phyloP scores from a whole-genome alignment of 1,139 yeast genomes.

The Kodamaea anthophila region DNA sequence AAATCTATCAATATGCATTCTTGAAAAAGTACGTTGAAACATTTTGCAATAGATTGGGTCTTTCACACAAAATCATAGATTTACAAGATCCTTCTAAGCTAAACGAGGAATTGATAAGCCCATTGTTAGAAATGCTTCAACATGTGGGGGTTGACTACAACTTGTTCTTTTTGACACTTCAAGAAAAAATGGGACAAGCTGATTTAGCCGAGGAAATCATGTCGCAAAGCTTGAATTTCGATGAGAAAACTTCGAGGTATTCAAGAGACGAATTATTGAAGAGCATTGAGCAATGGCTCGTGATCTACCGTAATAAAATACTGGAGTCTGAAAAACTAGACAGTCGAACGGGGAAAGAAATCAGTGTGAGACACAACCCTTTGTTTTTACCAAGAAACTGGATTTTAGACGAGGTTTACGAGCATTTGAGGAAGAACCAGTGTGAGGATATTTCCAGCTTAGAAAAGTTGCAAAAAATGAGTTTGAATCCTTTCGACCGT shows the following conservation, averaged over 20 bases:
- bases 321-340: slow-evolving; percentile 23
- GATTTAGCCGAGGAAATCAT: slow-evolving; percentile 22
- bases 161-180: slow-evolving; percentile 63
- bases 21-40: slow-evolving; percentile 52
- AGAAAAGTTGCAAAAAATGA: slow-evolving; percentile 55
- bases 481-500: slow-evolving; percentile 54
- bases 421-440: slow-evolving; percentile 34
- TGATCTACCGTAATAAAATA: slow-evolving; percentile 29
- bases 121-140: slow-evolving; percentile 58
- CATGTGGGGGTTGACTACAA: slow-evolving; percentile 72
- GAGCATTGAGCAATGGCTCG: slow-evolving; percentile 35
- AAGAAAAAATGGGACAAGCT: slow-evolving; percentile 24
- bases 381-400: slow-evolving; percentile 78
- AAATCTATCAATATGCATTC: slow-evolving; percentile 58
- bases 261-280: slow-evolving; percentile 28
- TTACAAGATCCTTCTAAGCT: slow-evolving; percentile 28
- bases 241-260: slow-evolving; percentile 17
- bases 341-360: slow-evolving; percentile 28
- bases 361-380: slow-evolving; percentile 58
- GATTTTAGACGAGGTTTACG: slow-evolving; percentile 80
- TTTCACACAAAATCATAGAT: slow-evolving; percentile 34
- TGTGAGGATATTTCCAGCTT: slow-evolving; percentile 36
- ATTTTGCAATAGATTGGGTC: slow-evolving; percentile 68
- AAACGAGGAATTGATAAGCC: slow-evolving; percentile 48
- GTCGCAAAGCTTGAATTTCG: slow-evolving; percentile 18